Base-by-base conservation (phyloP, 495 filamentous ascomycete species). In the Lentithecium fluviatile region DNA sequence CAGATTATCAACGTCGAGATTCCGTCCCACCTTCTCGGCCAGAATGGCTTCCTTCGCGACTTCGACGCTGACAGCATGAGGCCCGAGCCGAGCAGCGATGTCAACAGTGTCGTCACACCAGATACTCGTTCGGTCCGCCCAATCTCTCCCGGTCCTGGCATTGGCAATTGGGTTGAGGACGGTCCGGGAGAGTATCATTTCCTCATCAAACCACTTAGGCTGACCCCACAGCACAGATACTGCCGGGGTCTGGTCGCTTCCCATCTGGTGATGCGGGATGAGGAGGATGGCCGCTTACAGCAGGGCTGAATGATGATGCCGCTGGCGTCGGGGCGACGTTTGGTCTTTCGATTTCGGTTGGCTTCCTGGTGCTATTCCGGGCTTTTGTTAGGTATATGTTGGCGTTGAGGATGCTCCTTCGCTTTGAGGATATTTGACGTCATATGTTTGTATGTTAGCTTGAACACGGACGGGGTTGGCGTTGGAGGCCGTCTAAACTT, bases 231-330 rank as follows among this genome's bases (percentile, higher is more conserved):
- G 48, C 58, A 47, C 1, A 58, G 54, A 17, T 62, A 51, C 36
- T 66, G 64, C 34, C 56, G 64, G 11, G 64, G 64, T 4, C 23
- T 66, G 24, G 58, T 62, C 6, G 43, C 64, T 0, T 61, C 64
- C 6, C 64, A 66, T 46, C 38, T 66, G 19, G 58, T 66, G 7
- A 15, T 66, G 47, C 25, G 24, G 13, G 64, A 66, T 43, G 58
- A 66, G n/a, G 38, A 2, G 25, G 26, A 5, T 15, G 37, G 36
- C 37, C 26, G 15, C 13, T 37, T 38, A 5, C 32, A 37, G 5
- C 40, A 43, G 29, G 29, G 29, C 29, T 32, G 29, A 32, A 32
- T 10, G 29, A n/a, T n/a, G n/a, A n/a, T n/a, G 29, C 29, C 29
- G 29, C 4, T 32, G 29, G 29, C n/a, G n/a, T n/a, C n/a, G n/a